Evolutionary conservation across 2,329 filamentous ascomycete species (phyloP).

Genomic region (Trichoderma asperellum): DNA sequence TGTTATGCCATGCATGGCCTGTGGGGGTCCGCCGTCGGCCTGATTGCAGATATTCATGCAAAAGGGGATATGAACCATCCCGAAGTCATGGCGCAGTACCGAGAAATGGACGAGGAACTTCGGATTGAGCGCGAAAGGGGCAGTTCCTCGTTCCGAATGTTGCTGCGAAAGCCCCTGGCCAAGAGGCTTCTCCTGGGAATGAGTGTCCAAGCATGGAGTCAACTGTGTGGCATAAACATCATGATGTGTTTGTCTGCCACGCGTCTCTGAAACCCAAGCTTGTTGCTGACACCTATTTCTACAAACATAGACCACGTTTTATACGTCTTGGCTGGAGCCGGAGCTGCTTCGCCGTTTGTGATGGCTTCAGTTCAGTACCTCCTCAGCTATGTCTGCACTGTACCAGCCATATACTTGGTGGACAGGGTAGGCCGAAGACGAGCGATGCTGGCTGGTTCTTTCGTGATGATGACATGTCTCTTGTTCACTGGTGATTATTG

Average conservation of each 20-base stretch:
- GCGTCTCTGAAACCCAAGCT: conserved; percentile 14
- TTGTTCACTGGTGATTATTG: conserved; percentile 58
- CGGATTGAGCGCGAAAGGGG: conserved; percentile 56
- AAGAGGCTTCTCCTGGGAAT: conserved; percentile 62
- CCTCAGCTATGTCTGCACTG: conserved; percentile 63
- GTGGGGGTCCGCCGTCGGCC: conserved; percentile 65
- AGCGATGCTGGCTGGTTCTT: conserved; percentile 58
- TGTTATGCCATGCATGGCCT: conserved; percentile 71
- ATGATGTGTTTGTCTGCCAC: conserved; percentile 51
- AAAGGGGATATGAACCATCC: conserved; percentile 59
- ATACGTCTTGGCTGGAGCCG: conserved; percentile 62
- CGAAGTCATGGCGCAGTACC: conserved; percentile 65
- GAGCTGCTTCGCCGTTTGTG: conserved; percentile 60
- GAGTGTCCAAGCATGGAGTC: conserved; percentile 63
- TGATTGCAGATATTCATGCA: conserved; percentile 63
- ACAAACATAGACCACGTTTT: conserved; percentile 54
- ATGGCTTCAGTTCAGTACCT: conserved; percentile 66
- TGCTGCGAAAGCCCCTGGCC: conserved; percentile 56
- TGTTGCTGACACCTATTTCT: not conserved
- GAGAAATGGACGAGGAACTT: conserved; percentile 61
- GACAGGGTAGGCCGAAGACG: conserved; percentile 63
- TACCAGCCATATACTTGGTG: conserved; percentile 63
- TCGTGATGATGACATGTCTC: conserved; percentile 63
- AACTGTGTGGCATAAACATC: conserved; percentile 63
- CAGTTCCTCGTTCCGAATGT: conserved; percentile 52